Evolutionary conservation across 1,284 basidiomycete genomes (phyloP), one percentile per base, ranked within the genome.

Genomic region (Mycena citricolor): DNA sequence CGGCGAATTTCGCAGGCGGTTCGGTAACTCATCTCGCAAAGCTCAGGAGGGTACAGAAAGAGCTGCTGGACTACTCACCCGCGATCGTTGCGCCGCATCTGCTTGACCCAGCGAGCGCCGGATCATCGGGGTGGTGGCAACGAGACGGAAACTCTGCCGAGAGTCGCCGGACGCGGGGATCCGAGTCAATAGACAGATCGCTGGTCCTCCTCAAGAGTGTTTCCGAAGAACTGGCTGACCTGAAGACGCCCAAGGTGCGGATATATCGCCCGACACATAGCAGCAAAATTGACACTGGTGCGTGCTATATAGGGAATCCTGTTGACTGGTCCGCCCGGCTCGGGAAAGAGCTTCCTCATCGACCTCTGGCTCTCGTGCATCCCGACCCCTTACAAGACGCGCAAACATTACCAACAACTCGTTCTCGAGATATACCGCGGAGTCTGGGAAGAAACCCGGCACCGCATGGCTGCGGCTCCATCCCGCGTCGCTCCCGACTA

Each of bases 271-370:
- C 12, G 6, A 19, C 6, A 23, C 14, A 14, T 16, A 6, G n/a
- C 10, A 21, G 6, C 2, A 4, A 20, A 5, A 10, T 4, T 19
- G 10, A n/a, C 6, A 19, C 14, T 17, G 3, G 30, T 22, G 17
- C 32, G 26, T 38, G 8, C 22, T 37, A 17, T 8, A 5, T 52
- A 85, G 86, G 86, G 86, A 12, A 77, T 90, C 50, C 71, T 90
- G 4, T 66, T 90, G 8, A 81, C 85, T 46, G 86, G 87, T 5
- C 83, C 87, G 12, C 86, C 89, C 0, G 86, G 88, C 12, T 84
- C 80, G 1, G 88, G 87, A 30, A 91, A 90, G 61, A 80, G 77
- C 31, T 74, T 88, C 52, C 63, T 87, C 12, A 72, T 86, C 39
- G 78, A 86, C 54, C 68, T 86, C 20, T 85, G 85, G 71, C 82